Evolutionary conservation across 805 yeast genomes (phyloP), one percentile per base, ranked within the genome.

Genomic region (Candida qinlingensis): DNA sequence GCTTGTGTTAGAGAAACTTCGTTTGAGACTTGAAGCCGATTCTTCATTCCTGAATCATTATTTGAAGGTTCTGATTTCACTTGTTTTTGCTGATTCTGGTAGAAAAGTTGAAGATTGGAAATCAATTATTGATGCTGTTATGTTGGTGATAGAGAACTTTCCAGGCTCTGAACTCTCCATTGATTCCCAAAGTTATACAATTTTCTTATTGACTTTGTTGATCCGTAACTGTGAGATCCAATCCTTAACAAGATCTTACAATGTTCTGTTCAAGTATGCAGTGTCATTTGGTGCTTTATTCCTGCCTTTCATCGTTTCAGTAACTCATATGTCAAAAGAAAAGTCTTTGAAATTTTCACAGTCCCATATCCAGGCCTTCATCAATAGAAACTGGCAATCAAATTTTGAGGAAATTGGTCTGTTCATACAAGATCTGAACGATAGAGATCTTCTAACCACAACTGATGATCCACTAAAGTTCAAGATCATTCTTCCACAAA

Each of bases 61-160:
- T 45, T 27, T 54, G 19, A 68, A 72, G 7, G 62, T 81, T 3
- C 55, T 82, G 38, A 61, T 74, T 0, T 63, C 83, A 0, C 60
- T 85, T 44, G 61, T 74, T 0, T 86, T 83, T 64, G 81, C 87
- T 3, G 91, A 85, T 51, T 80, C 88, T 42, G 94, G 94, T 57
- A 75, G 65, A 51, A 83, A 81, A 57, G 73, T 84, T 4, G 58
- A 71, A 1, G 66, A 72, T 52, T 85, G 92, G 92, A 45, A 49
- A 3, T 13, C 42, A 4, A 52, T 66, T 3, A 54, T 59, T 5
- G 43, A 47, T 5, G 52, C 72, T 30, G 43, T 67, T 9, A 50
- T 53, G 3, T 41, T 46, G 19, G 36, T 53, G 19, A 31, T 58
- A 6, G 28, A 37, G 4, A 41, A 42, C 7, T 30, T 42, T 7